Percentiles rank a stretch among this genome's conserved stretches.
Evolutionary conservation across 495 filamentous ascomycete genomes (phyloP).

Genomic region (Penicillium pancosmium): DNA sequence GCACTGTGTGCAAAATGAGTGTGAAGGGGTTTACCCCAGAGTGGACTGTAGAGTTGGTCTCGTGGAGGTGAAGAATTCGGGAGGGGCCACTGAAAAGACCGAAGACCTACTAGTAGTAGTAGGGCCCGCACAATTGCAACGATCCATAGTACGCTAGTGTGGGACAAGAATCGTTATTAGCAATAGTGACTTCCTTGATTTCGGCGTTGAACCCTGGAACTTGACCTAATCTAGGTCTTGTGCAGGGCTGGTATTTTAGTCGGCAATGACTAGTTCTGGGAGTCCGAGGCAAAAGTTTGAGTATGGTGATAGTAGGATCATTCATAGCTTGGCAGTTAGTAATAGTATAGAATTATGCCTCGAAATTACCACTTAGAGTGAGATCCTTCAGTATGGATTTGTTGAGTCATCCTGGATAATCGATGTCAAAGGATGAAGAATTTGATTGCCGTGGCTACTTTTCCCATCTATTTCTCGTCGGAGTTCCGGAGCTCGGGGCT

Average conservation of each 20-base stretch:
- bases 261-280: too few relatives aligned
- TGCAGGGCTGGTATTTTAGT: neutral
- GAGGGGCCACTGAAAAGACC: conserved; percentile 1
- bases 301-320: too few relatives aligned
- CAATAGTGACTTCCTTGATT: neutral
- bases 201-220: neutral
- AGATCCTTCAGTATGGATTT: too few relatives aligned
- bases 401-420: too few relatives aligned
- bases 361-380: too few relatives aligned
- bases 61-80: conserved; percentile 7
- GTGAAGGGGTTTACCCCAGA: conserved; percentile 1
- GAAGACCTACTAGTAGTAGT: neutral
- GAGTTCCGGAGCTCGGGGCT: too few relatives aligned
- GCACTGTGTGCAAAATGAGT: conserved; percentile 3
- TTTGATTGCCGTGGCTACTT: too few relatives aligned
- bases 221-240: neutral
- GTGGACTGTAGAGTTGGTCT: neutral
- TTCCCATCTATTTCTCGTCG: too few relatives aligned
- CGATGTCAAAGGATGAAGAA: too few relatives aligned
- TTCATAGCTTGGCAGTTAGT: too few relatives aligned
- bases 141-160: conserved; percentile 4
- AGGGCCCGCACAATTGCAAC: neutral
- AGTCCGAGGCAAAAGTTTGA: too few relatives aligned
- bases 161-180: neutral
- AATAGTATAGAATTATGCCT: too few relatives aligned